A percentile compares a stretch with the other conserved stretches of the same genome.
Conservation (phyloP, 371 early-diverging fungal species). For the Dichotomocladium elegans region DNA sequence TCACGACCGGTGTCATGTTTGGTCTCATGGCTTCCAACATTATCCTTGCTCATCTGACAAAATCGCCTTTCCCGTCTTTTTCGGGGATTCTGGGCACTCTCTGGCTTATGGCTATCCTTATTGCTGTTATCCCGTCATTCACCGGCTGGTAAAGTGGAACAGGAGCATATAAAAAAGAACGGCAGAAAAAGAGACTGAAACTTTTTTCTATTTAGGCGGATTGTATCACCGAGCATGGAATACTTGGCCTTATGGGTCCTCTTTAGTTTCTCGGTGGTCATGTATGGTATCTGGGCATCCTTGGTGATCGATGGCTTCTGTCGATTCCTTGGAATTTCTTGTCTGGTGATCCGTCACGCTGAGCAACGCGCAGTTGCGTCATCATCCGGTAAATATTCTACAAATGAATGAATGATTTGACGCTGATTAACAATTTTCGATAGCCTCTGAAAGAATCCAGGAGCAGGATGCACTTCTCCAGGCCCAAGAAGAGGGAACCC, state of each 20-base stretch:
- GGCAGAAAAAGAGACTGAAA: neutral
- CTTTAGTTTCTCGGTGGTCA: slow-evolving; percentile 57
- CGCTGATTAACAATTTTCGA: too few species aligned
- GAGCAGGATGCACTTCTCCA: slow-evolving; percentile 25
- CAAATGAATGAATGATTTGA: too few species aligned
- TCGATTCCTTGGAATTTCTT: slow-evolving; percentile 75
- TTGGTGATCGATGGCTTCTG: slow-evolving; percentile 85
- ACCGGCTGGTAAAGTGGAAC: slow-evolving; percentile 1
- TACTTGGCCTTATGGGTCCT: slow-evolving; percentile 58
- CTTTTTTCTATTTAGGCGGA: slow-evolving; percentile 15
- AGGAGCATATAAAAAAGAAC: neutral
- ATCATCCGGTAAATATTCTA: neutral
- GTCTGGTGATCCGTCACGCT: slow-evolving; percentile 66
- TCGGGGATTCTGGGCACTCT: slow-evolving; percentile 32
- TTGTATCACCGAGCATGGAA: slow-evolving; percentile 51
- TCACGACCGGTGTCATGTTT: slow-evolving; percentile 78
- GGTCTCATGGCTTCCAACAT: slow-evolving; percentile 88
- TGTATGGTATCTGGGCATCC: slow-evolving; percentile 78
- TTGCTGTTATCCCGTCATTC: slow-evolving; percentile 7
- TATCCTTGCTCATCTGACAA: slow-evolving; percentile 84
- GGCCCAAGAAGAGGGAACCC: slow-evolving; percentile 12
- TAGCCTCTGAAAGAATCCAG: slow-evolving; percentile 1
- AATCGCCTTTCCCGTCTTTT: slow-evolving; percentile 73
- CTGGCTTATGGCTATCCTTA: slow-evolving; percentile 13
- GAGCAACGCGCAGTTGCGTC: slow-evolving; percentile 13